Conservation (phyloP, 139 green algal genomes). For the Chlamydomonas sphaeroides region DNA sequence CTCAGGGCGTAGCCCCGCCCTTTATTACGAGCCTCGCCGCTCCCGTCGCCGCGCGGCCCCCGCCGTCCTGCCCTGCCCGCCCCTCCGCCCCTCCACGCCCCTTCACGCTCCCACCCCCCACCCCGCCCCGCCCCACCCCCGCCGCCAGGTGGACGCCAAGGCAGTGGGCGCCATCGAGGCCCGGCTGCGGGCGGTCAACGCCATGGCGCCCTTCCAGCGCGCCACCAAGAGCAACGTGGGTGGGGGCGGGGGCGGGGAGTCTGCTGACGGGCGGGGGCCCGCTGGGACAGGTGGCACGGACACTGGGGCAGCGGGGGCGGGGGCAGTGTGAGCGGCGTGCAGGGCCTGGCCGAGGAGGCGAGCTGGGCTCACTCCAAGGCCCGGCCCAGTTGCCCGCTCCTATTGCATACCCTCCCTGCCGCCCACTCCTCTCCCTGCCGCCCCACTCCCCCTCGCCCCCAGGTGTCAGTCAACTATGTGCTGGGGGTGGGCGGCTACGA, state of each 20-base stretch:
- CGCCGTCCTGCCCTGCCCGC: neutral
- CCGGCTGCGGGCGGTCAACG: constrained; percentile 88
- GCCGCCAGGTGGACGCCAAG: constrained; percentile 9
- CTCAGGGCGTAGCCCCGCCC: too few relatives aligned
- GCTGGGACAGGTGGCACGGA: too few relatives aligned
- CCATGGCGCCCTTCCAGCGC: constrained; percentile 71
- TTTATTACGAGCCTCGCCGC: too few relatives aligned
- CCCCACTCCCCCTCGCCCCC: neutral
- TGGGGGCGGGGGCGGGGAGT: too few relatives aligned
- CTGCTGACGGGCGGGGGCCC: too few relatives aligned
- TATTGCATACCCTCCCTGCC: neutral
- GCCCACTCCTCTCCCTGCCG: neutral
- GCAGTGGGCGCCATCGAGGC: constrained; percentile 65
- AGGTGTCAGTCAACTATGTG: constrained; percentile 90
- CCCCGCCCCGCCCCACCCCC: too few relatives aligned
- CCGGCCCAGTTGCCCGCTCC: too few relatives aligned
- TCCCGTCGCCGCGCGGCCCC: too few relatives aligned
- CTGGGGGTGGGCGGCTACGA: constrained; percentile 96
- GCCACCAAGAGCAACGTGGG: constrained; percentile 5
- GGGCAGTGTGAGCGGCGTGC: too few relatives aligned
- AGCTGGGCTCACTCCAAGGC: too few relatives aligned
- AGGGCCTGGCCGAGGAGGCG: too few relatives aligned
- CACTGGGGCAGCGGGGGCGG: too few relatives aligned
- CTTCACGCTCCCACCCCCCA: neutral
- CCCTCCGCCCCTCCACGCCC: neutral